Evolutionary conservation across 306 rosid genomes (phyloP), one percentile per base, ranked within the genome.

Genomic region (Corylus heterophylla): DNA sequence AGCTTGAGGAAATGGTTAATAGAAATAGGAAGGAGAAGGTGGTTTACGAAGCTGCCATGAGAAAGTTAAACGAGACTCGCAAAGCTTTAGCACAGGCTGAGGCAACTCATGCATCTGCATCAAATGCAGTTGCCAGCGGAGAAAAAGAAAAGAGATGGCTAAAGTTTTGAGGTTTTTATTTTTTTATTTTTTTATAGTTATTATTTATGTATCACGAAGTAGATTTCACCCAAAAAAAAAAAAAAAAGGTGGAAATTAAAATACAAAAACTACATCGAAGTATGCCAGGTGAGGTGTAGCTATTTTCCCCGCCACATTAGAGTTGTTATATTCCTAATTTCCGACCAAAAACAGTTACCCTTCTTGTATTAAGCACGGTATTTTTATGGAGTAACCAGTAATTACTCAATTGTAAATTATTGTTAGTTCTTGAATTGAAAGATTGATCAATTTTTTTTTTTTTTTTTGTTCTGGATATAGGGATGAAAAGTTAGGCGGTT

Each of bases 61-160:
- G 91, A 82, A 92, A 86, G 77, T 74, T 95, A 76, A 84, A 29
- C 0, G 93, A 92, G 83, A 92, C 98, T 7, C 92, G 97, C 66
- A 95, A 86, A 81, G 89, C 92, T 54, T 83, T 95, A 83, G 97
- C 92, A 0, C 88, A 87, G 31, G 88, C 88, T 2, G 96, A 89
- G 85, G 89, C 96, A 18, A 84, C 85, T 76, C 98, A 92, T 54
- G 90, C 93, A 5, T 92, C 98, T 16, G 98, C 97, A 3, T 91
- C 98, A 17, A 85, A 89, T 87, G 87, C 94, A n/a, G 91, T 95
- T 76, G 84, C 77, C 78, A 90, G 93, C 85, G 85, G 80, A 85
- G 98, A 95, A 76, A 95, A 92, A 83, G 98, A 95, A 79, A 95
- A 90, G 83, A 90, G 84, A 84, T 95, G 98, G 98, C 92, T 95